A percentile compares a stretch with the other conserved stretches of the same genome.
phyloP scores from a whole-genome alignment of 2,329 filamentous ascomycete species.

The Alternaria rosae region DNA sequence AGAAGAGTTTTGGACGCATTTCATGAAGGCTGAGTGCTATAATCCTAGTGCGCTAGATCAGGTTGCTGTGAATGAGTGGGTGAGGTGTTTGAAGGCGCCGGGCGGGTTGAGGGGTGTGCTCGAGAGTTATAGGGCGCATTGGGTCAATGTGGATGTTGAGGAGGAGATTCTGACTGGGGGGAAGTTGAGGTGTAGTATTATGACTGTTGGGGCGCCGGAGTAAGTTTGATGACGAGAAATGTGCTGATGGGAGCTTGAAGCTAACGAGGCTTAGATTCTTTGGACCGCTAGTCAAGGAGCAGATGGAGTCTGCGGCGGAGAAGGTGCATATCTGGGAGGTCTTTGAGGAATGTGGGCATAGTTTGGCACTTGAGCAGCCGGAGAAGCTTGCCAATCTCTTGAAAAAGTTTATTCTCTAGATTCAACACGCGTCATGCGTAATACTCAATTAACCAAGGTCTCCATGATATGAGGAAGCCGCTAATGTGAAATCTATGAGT shows the following conservation, averaged over 20 bases:
- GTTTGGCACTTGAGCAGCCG: conserved; percentile 28
- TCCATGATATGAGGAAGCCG: too few species aligned
- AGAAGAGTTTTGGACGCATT: conserved; percentile 50
- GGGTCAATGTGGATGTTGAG: conserved; percentile 31
- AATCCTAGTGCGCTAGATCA: conserved; percentile 47
- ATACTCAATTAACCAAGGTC: too few species aligned
- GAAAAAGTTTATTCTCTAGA: conserved; percentile 17
- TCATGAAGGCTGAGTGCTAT: conserved; percentile 53
- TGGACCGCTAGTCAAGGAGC: conserved; percentile 25
- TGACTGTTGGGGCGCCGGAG: conserved; percentile 32
- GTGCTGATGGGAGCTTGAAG: neutral
- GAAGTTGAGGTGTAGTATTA: conserved; percentile 27
- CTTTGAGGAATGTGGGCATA: conserved; percentile 28
- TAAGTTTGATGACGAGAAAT: neutral
- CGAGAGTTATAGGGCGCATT: conserved; percentile 31
- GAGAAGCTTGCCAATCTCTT: conserved; percentile 24
- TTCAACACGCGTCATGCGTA: too few species aligned
- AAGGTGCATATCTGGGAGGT: conserved; percentile 37
- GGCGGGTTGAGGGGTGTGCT: conserved; percentile 27
- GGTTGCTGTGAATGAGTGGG: conserved; percentile 30
- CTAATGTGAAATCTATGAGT: neutral
- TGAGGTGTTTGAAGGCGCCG: conserved; percentile 26
- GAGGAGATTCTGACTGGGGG: conserved; percentile 24
- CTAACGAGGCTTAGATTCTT: conserved; percentile 20
- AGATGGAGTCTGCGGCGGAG: conserved; percentile 42